A percentile compares a stretch with the other conserved stretches of the same genome.
phyloP scores from a whole-genome alignment of 2,329 filamentous ascomycete species.

The Sclerotinia trifoliorum region DNA sequence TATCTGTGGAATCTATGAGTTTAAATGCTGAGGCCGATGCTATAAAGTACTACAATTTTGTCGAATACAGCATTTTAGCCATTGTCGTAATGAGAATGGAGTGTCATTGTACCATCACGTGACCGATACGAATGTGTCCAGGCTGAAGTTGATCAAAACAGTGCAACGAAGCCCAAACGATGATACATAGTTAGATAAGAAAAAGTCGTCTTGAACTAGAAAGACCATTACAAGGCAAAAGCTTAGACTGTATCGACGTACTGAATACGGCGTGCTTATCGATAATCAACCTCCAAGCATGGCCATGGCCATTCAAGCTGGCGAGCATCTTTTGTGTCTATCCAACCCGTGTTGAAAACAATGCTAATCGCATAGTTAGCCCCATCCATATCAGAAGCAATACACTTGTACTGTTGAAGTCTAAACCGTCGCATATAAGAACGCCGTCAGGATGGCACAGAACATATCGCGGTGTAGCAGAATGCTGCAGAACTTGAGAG shows the following conservation, averaged over 20 bases:
- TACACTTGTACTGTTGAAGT: not conserved
- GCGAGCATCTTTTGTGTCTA: not conserved
- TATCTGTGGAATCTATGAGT: not conserved
- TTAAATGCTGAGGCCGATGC: not conserved
- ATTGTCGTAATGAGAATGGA: not conserved
- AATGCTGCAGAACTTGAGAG: not conserved
- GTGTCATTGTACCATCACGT: not conserved
- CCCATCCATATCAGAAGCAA: not conserved
- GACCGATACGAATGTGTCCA: not conserved
- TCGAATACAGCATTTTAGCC: not conserved
- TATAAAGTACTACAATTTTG: not conserved
- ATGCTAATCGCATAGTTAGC: no score
- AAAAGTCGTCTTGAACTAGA: rapidly evolving
- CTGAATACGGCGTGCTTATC: rapidly evolving
- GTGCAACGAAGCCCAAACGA: not conserved
- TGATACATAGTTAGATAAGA: not conserved
- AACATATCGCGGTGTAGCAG: not conserved
- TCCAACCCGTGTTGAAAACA: not conserved
- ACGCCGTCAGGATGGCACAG: not conserved
- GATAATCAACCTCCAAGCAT: not conserved
- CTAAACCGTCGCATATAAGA: not conserved
- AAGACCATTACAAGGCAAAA: not conserved
- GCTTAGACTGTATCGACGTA: not conserved
- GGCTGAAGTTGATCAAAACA: no score
- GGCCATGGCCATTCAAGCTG: not conserved